Evolutionary conservation across 176 grass and related monocot species (phyloP).

Genomic region (Triticum monococcum): DNA sequence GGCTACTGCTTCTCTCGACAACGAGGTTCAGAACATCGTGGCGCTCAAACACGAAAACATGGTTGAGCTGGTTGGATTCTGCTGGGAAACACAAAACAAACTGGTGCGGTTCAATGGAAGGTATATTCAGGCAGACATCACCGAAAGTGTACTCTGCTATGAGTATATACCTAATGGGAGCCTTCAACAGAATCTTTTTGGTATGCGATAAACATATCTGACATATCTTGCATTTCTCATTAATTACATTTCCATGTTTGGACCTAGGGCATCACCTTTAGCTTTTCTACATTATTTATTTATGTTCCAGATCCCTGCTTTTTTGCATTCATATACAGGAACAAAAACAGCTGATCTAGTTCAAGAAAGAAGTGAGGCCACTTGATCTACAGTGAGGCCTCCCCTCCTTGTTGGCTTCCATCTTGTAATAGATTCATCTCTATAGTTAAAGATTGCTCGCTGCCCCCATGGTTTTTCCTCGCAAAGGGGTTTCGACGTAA

Average conservation of each 20-base stretch:
- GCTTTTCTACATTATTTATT: not conserved
- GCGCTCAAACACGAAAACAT: slow-evolving; percentile 22
- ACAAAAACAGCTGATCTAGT: no score
- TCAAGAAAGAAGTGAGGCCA: no score
- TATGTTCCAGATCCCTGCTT: no score
- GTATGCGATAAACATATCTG: not conserved
- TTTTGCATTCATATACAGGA: no score
- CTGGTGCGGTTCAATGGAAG: not conserved
- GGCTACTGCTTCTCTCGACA: no score
- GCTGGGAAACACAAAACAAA: slow-evolving; percentile 4
- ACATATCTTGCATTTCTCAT: not conserved
- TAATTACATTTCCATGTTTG: not conserved
- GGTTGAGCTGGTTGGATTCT: slow-evolving; percentile 20
- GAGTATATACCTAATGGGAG: slow-evolving; percentile 28
- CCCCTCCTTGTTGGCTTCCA: no score
- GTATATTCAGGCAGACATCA: not conserved
- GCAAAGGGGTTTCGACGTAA: no score
- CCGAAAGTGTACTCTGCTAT: slow-evolving; percentile 25
- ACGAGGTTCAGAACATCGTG: slow-evolving; percentile 7
- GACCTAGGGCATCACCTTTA: not conserved
- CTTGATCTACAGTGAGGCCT: no score
- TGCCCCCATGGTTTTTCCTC: no score
- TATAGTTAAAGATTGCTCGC: no score
- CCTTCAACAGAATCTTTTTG: slow-evolving; percentile 27
- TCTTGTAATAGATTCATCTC: no score